phyloP scores from a whole-genome alignment of 148 eudicot species.

The Chenopodium suecicum region DNA sequence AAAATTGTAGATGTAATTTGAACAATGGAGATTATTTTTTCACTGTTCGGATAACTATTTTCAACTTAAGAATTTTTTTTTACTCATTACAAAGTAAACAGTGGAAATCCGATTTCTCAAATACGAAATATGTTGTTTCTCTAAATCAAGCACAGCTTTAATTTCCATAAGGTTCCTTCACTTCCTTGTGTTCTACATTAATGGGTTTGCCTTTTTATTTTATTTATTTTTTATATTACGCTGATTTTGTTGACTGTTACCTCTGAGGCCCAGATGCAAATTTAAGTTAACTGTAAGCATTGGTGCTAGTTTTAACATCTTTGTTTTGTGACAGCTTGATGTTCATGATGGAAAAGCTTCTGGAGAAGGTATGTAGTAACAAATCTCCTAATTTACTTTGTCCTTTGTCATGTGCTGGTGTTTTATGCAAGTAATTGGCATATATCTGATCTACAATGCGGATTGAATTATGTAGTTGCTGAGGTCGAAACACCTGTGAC shows the following conservation, averaged over 20 bases:
- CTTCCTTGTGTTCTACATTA: no score
- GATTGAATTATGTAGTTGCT: slow-evolving; percentile 28
- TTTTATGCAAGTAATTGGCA: background rate
- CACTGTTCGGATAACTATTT: background rate
- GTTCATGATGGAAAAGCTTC: slow-evolving; percentile 83
- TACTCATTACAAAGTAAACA: background rate
- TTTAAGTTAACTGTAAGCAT: background rate
- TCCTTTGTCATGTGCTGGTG: background rate
- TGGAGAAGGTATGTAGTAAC: slow-evolving; percentile 56
- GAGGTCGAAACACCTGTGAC: slow-evolving; percentile 40
- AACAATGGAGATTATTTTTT: background rate
- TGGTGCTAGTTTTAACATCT: slow-evolving; percentile 1
- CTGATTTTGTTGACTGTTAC: no score
- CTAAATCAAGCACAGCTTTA: no score
- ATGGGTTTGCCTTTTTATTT: no score
- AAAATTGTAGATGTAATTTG: no score
- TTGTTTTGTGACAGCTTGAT: slow-evolving; percentile 66
- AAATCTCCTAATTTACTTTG: background rate
- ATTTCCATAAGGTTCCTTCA: no score
- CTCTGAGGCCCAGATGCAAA: background rate
- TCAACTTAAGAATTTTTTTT: background rate
- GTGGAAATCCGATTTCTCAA: background rate
- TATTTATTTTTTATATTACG: no score
- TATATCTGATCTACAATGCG: background rate
- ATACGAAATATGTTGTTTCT: background rate